A percentile compares a stretch with the other conserved stretches of the same genome.
Evolutionary conservation across 345 rosid genomes (phyloP).

Genomic region (Hirschfeldia incana): DNA sequence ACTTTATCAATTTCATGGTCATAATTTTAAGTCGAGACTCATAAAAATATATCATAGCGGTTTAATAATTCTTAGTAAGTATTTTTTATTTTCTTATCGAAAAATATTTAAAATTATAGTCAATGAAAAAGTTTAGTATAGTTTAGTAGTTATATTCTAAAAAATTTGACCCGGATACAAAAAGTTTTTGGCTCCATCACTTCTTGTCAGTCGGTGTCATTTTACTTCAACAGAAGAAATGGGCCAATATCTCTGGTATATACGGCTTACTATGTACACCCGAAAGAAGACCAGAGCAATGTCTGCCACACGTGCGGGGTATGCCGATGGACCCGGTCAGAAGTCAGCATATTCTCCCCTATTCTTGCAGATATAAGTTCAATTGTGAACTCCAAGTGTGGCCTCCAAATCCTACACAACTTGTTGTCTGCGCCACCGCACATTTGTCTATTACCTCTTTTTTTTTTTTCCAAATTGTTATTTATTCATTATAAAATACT

Average conservation of each 20-base stretch:
- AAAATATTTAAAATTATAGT: not conserved
- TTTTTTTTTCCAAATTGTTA: no score
- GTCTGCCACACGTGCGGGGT: slow-evolving; percentile 36
- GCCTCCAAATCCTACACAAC: slow-evolving; percentile 15
- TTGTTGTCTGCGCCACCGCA: slow-evolving; percentile 9
- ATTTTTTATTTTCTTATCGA: not conserved
- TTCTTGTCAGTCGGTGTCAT: not conserved
- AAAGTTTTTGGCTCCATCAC: not conserved
- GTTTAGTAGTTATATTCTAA: no score
- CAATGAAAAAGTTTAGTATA: not conserved
- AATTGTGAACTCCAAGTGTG: not conserved
- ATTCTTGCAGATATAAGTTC: slow-evolving; percentile 8
- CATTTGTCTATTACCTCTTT: no score
- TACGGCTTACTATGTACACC: slow-evolving; percentile 8
- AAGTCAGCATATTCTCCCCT: slow-evolving; percentile 15
- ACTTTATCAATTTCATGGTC: not conserved
- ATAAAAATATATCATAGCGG: not conserved
- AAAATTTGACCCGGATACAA: not conserved
- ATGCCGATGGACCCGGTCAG: slow-evolving; percentile 14
- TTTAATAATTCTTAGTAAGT: not conserved
- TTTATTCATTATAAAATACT: no score
- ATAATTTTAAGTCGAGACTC: not conserved
- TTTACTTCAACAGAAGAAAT: not conserved
- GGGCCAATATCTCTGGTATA: slow-evolving; percentile 15
- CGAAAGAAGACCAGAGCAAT: slow-evolving; percentile 25